Percentiles rank a stretch among this genome's conserved stretches.
phyloP scores from a whole-genome alignment of 1,284 basidiomycete genomes.

The Erythrobasidium hasegawianum region DNA sequence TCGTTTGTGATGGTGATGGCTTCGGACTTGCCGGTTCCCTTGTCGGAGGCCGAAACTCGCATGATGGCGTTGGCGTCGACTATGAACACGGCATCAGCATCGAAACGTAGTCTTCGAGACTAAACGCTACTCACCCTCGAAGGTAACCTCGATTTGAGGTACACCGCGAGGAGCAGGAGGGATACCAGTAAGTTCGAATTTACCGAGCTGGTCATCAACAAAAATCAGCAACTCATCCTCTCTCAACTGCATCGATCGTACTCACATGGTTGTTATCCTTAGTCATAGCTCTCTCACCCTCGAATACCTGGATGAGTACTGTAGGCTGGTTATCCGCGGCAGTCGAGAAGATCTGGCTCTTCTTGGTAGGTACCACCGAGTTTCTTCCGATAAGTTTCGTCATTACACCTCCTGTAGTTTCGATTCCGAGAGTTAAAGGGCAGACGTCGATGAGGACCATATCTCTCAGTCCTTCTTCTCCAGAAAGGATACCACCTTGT shows the following conservation, averaged over 20 bases:
- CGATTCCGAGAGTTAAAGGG: slow-evolving; percentile 92
- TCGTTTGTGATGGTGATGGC: slow-evolving; percentile 96
- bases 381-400: slow-evolving; percentile 68
- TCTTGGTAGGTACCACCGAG: slow-evolving; percentile 98
- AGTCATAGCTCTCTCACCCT: slow-evolving; percentile 98
- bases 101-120: no score
- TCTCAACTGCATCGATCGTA: no score
- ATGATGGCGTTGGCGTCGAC: slow-evolving; percentile 68
- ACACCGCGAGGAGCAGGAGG: slow-evolving; percentile 98
- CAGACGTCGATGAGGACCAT: slow-evolving; percentile 95
- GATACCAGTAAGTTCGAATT: slow-evolving; percentile 79
- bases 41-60: slow-evolving; percentile 89
- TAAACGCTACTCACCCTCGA: slow-evolving; percentile 66
- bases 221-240: no score
- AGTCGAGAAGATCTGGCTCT: slow-evolving; percentile 98
- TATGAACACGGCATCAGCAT: slow-evolving; percentile 28
- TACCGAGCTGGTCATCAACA: slow-evolving; percentile 81
- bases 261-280: slow-evolving; percentile 84
- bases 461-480: slow-evolving; percentile 93
- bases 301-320: slow-evolving; percentile 97
- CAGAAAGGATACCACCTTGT: slow-evolving; percentile 96
- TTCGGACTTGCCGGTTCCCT: slow-evolving; percentile 92
- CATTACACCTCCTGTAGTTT: slow-evolving; percentile 86
- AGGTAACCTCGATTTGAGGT: slow-evolving; percentile 95
- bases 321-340: slow-evolving; percentile 99